A percentile compares a stretch with the other conserved stretches of the same genome.
phyloP scores from a whole-genome alignment of 2,329 filamentous ascomycete species.

The Ceratocystis lukuohia region DNA sequence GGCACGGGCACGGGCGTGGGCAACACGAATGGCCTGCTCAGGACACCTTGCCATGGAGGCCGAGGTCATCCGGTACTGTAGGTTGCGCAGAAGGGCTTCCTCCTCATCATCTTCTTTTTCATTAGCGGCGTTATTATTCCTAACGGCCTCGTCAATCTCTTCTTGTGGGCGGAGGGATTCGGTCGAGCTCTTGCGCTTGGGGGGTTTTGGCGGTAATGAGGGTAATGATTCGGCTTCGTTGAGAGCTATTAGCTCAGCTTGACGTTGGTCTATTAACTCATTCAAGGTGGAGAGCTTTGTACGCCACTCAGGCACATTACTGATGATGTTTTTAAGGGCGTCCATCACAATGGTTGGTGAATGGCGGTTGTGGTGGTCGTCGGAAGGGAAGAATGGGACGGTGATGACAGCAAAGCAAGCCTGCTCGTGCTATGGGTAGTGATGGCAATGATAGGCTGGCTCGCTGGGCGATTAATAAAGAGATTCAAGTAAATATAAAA shows the following conservation, averaged over 20 bases:
- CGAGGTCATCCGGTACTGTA: constrained; percentile 19
- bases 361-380: not conserved
- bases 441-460: not conserved
- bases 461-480: not conserved
- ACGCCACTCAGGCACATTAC: constrained; percentile 47
- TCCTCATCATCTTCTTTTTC: constrained; percentile 10
- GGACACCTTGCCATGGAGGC: constrained; percentile 31
- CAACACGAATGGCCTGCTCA: constrained; percentile 34
- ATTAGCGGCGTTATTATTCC: constrained; percentile 19
- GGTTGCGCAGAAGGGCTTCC: constrained; percentile 2
- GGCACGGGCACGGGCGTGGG: constrained; percentile 34
- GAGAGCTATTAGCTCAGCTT: constrained; percentile 44
- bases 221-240: constrained; percentile 21
- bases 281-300: constrained; percentile 46
- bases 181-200: constrained; percentile 40
- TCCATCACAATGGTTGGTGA: constrained; percentile 34
- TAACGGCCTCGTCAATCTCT: constrained; percentile 26
- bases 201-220: constrained; percentile 26
- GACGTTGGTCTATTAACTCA: constrained; percentile 46
- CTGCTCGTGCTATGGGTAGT: not conserved
- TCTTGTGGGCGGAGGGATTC: constrained; percentile 40
- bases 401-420: not conserved
- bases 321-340: constrained; percentile 40
- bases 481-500: not conserved
- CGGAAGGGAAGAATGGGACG: not conserved